Evolutionary conservation across 2,329 filamentous ascomycete species (phyloP).

Genomic region (Cladosporium velox): DNA sequence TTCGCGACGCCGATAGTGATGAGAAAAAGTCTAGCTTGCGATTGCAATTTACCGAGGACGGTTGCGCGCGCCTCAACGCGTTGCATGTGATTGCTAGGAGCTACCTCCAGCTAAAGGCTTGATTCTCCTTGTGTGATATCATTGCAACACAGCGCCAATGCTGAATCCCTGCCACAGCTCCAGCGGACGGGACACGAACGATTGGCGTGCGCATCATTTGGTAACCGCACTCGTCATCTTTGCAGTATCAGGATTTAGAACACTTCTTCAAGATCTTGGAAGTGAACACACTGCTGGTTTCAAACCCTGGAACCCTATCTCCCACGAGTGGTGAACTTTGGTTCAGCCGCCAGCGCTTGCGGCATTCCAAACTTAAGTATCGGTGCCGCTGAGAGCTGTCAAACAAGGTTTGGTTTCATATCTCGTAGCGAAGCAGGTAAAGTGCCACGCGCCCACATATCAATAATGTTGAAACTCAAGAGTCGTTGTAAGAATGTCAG

Average conservation of each 20-base stretch:
- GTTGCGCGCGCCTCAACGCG: slow-evolving; percentile 1
- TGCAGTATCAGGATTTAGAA: not conserved
- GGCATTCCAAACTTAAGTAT: not conserved
- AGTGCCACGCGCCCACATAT: not conserved
- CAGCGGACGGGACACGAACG: not conserved
- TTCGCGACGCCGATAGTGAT: not conserved
- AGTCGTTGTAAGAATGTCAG: not conserved
- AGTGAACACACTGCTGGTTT: not conserved
- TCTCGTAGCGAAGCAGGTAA: not conserved
- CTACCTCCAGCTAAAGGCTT: not conserved
- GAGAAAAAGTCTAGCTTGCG: not conserved
- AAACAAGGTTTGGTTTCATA: not conserved
- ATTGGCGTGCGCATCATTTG: not conserved
- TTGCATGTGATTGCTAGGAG: slow-evolving; percentile 13
- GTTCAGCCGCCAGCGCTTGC: not conserved
- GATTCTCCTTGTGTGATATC: slow-evolving; percentile 6
- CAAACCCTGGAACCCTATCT: not conserved
- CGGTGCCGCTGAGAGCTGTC: not conserved
- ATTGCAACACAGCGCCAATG: not conserved
- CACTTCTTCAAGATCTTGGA: not conserved
- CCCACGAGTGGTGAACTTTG: not conserved
- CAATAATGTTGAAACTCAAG: not conserved
- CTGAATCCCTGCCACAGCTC: not conserved
- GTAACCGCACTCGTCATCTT: not conserved
- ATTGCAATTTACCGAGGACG: not conserved